These are phyloP conservation scores for Schizochytrium sp. DNA, from an alignment of 108 stramenopile genomes.

Conservation along the genomic window DNA sequence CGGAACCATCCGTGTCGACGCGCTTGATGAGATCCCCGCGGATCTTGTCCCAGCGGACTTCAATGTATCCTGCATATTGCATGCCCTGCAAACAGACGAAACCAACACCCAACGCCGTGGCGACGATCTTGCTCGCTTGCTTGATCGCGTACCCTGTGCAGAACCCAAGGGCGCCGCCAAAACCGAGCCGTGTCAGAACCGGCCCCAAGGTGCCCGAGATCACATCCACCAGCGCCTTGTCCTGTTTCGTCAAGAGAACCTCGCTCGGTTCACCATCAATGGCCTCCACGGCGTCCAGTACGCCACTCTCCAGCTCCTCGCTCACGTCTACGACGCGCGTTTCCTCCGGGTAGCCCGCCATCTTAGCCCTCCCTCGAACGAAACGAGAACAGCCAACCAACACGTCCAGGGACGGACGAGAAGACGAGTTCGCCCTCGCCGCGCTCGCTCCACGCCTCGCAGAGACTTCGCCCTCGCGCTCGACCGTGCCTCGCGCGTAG, in stretches of 20 bases:
- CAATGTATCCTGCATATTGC: background rate
- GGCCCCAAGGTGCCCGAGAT: background rate
- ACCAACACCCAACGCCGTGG: background rate
- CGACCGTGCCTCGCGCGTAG: no score
- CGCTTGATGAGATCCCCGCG: background rate
- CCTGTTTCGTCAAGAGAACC: background rate
- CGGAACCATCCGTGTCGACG: background rate
- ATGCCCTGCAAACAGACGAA: background rate
- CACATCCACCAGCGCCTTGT: background rate
- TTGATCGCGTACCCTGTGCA: slow-evolving; percentile 9
- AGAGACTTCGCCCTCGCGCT: no score
- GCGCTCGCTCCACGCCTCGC: no score
- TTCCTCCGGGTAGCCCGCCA: no score
- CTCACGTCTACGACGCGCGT: no score
- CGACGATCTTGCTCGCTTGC: background rate
- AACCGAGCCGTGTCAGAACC: background rate
- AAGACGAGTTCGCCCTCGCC: no score
- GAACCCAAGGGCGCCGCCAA: background rate
- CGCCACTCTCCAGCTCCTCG: no score
- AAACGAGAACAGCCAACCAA: no score
- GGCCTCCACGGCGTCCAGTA: no score
- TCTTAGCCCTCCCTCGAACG: no score
- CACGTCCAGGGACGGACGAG: no score
- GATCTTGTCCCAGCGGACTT: slow-evolving; percentile 9
- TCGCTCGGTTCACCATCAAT: background rate